Percentiles rank a stretch among this genome's conserved stretches.
Evolutionary conservation across 2,329 filamentous ascomycete genomes (phyloP).

Genomic region (Lachnellula subtilissima): DNA sequence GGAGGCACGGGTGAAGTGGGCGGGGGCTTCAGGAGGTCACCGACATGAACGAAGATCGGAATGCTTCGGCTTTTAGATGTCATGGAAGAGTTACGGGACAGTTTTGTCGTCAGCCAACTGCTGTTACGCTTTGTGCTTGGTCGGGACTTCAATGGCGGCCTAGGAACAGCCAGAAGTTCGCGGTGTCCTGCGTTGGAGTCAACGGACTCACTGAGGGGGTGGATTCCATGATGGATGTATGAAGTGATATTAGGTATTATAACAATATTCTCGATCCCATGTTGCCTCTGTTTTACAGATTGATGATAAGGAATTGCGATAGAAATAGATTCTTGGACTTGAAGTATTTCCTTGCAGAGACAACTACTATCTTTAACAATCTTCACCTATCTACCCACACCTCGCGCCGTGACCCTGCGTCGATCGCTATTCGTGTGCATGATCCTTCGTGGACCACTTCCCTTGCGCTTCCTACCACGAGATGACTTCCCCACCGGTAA

Average conservation of each 20-base stretch:
- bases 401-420: conserved; percentile 5
- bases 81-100: not conserved
- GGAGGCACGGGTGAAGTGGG: not conserved
- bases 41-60: conserved; percentile 4
- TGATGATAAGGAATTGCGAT: not conserved
- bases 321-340: not conserved
- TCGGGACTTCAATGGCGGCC: not conserved
- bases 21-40: conserved; percentile 1
- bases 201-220: not conserved
- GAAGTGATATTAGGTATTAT: not conserved
- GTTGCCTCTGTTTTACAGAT: not conserved
- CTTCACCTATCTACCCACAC: not conserved
- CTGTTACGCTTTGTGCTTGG: conserved; percentile 1
- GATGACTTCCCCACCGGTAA: not conserved
- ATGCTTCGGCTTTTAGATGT: conserved; percentile 3
- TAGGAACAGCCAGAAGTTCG: conserved; percentile 1
- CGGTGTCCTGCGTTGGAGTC: not conserved
- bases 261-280: not conserved
- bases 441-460: conserved; percentile 2
- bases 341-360: not conserved
- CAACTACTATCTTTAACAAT: not conserved
- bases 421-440: conserved; percentile 7
- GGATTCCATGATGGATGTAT: conserved; percentile 1
- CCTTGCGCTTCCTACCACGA: not conserved
- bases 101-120: conserved; percentile 2